phyloP scores from a whole-genome alignment of 768 basidiomycete genomes.

The Cyathus striatus region DNA sequence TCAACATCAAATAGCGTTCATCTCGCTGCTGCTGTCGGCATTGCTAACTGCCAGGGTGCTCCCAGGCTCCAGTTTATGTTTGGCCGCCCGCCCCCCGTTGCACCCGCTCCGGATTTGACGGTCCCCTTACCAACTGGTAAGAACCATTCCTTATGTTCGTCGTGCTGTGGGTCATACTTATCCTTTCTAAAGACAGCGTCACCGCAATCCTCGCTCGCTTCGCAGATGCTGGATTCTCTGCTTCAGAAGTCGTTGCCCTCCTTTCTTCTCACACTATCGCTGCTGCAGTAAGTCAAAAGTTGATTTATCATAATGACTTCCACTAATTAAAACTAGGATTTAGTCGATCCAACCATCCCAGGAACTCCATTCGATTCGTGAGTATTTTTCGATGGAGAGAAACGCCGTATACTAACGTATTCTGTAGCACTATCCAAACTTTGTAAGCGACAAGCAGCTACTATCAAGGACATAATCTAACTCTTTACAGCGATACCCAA shows the following conservation, averaged over 20 bases:
- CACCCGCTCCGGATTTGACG: constrained; percentile 16
- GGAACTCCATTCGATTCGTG: constrained; percentile 30
- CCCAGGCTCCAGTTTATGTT: constrained; percentile 23
- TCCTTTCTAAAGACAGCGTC: constrained; percentile 13
- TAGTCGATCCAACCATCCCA: constrained; percentile 7
- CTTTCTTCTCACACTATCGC: constrained; percentile 20
- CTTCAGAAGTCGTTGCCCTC: constrained; percentile 16
- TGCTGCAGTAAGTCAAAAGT: constrained; percentile 8
- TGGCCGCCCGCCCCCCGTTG: constrained; percentile 17
- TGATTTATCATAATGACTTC: not conserved
- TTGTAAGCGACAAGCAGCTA: constrained; percentile 7
- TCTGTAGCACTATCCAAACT: constrained; percentile 17
- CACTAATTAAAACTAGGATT: constrained; percentile 8
- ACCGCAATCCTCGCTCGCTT: constrained; percentile 16
- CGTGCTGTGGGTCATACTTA: not conserved
- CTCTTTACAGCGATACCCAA: constrained; percentile 29
- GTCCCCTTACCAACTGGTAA: constrained; percentile 14
- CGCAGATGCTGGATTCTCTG: constrained; percentile 19
- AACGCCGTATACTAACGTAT: not conserved
- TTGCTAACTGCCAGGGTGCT: constrained; percentile 29
- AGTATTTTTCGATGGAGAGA: not conserved
- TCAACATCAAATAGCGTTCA: constrained; percentile 11
- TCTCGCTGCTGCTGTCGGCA: constrained; percentile 19
- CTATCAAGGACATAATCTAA: not conserved
- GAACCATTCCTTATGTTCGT: not conserved